Conservation (phyloP, 208 protist genomes). For the Leishmania amazonensis region DNA sequence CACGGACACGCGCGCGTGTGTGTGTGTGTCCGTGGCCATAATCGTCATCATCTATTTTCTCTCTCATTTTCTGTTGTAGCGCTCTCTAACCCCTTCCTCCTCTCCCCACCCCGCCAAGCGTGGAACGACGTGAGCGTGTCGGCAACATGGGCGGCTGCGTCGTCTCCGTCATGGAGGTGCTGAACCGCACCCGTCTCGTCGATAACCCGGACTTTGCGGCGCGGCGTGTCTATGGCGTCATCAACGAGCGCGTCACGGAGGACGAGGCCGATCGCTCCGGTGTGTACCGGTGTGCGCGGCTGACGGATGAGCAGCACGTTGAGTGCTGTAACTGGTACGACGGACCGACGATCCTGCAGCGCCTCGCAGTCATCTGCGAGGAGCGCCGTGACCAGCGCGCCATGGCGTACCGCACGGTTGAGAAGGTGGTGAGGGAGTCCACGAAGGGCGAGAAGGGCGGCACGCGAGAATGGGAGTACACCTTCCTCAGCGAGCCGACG, state of each 20-base stretch:
- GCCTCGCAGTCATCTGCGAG: constrained; percentile 40
- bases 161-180: constrained; percentile 42
- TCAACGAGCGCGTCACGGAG: constrained; percentile 43
- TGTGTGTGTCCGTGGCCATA: too few relatives aligned
- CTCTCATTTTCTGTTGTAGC: too few relatives aligned
- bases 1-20: not conserved
- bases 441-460: constrained; percentile 46
- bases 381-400: constrained; percentile 22
- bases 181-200: constrained; percentile 36
- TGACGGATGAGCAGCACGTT: constrained; percentile 60
- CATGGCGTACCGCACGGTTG: constrained; percentile 54
- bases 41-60: too few relatives aligned
- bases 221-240: constrained; percentile 40
- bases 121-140: not conserved
- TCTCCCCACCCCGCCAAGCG: not conserved
- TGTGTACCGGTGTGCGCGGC: constrained; percentile 47
- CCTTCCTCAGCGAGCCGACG: constrained; percentile 49
- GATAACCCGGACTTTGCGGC: constrained; percentile 23
- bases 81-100: too few relatives aligned
- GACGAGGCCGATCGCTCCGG: constrained; percentile 45
- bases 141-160: constrained; percentile 58
- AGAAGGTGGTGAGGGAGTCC: constrained; percentile 40
- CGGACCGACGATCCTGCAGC: constrained; percentile 47
- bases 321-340: constrained; percentile 43
- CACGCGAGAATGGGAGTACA: constrained; percentile 48